Conservation (phyloP, 257 asterid genomes). For the Solanum phureja region DNA sequence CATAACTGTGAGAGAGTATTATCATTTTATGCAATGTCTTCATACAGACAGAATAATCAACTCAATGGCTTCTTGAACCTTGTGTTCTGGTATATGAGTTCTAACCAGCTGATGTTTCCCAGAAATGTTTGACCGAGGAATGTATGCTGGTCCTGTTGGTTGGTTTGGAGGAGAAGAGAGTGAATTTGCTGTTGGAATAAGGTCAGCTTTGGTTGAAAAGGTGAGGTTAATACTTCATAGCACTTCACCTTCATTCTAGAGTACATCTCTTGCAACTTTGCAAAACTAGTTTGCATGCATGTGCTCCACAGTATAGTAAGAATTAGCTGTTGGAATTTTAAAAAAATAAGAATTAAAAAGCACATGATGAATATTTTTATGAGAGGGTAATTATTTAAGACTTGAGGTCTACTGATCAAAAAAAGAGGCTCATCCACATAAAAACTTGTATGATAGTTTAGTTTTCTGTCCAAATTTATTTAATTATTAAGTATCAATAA, state of each 20-base stretch:
- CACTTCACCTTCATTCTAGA: neutral
- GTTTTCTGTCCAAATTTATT: neutral
- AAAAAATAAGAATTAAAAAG: neutral
- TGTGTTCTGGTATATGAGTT: neutral
- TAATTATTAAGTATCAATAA: neutral
- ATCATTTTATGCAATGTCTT: neutral
- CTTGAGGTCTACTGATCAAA: neutral
- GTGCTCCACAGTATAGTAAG: neutral
- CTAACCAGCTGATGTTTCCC: constrained; percentile 10
- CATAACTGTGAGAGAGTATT: neutral
- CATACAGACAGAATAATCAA: neutral
- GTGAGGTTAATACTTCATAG: constrained; percentile 24
- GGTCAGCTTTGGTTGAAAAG: constrained; percentile 90
- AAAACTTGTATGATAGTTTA: neutral
- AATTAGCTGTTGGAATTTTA: neutral
- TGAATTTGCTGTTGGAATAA: constrained; percentile 95
- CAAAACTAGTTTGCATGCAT: neutral
- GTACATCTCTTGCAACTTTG: neutral
- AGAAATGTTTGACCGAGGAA: constrained; percentile 96
- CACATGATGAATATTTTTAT: neutral
- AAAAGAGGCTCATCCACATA: neutral
- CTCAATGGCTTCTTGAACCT: neutral
- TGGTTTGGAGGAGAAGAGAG: constrained; percentile 97
- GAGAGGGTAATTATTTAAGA: neutral
- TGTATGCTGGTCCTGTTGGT: constrained; percentile 99